Evolutionary conservation across 805 yeast genomes (phyloP), one percentile per base, ranked within the genome.

Genomic region (Tanozyma kutaoensis): DNA sequence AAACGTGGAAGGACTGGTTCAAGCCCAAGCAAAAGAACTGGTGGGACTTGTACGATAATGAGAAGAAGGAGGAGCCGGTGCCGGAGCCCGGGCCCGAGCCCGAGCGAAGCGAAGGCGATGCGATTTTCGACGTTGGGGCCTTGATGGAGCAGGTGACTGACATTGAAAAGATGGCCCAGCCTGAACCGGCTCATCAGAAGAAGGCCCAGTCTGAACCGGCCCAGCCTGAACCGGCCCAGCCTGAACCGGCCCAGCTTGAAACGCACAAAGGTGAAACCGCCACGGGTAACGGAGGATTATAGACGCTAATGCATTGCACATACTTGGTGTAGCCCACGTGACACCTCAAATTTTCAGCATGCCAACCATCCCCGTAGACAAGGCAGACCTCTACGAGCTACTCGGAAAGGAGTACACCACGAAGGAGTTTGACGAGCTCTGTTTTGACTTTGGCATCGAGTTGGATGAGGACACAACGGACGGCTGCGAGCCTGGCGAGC

Each of bases 311-410:
- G n/a, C n/a, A n/a, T n/a, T n/a, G n/a, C n/a, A n/a, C n/a, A n/a
- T n/a, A n/a, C n/a, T n/a, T n/a, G n/a, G n/a, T n/a, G n/a, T n/a
- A n/a, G n/a, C n/a, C n/a, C n/a, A n/a, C n/a, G n/a, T n/a, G n/a
- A n/a, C n/a, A n/a, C n/a, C n/a, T n/a, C n/a, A n/a, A n/a, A n/a
- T n/a, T n/a, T n/a, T n/a, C 31, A 55, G 27, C 28, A 91, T 91
- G 99, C 99, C 99, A 61, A 91, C 98, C 55, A 68, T 91, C 48
- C 69, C 93, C 17, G 96, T 91, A 38, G 96, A 91, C 54, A 86
- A 93, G 52, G 80, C 76, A 49, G 97, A 91, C 52, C 70, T 91
- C 37, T 91, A 72, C 62, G 72, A 75, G 46, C 71, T 82, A 24
- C 64, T 91, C 36, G 97, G 61, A 30, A 50, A 41, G 39, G 42